A percentile compares a stretch with the other conserved stretches of the same genome.
phyloP scores from a whole-genome alignment of 257 asterid species.

The Solanum ossicruentum region DNA sequence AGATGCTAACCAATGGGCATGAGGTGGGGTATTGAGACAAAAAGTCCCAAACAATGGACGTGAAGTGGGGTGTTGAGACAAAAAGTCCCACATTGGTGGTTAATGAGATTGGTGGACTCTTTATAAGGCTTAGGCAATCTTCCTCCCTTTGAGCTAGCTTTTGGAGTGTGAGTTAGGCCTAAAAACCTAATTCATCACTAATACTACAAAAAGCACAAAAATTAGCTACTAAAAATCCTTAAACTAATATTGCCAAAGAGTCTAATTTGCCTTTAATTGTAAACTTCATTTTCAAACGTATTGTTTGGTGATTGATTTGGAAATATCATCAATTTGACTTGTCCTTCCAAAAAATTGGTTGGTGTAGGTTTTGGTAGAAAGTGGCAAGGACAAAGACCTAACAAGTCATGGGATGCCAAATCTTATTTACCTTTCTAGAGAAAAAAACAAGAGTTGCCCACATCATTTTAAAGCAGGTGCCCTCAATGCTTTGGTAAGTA shows the following conservation, averaged over 20 bases:
- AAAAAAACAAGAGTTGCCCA: slow-evolving; percentile 30
- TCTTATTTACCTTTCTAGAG: slow-evolving; percentile 54
- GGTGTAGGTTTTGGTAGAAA: slow-evolving; percentile 32
- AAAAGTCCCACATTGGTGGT: too few relatives aligned
- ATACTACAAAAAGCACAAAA: too few relatives aligned
- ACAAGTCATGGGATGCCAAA: slow-evolving; percentile 44
- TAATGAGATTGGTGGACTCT: too few relatives aligned
- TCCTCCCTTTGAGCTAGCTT: too few relatives aligned
- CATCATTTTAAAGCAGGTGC: slow-evolving; percentile 86
- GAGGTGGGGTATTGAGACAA: too few relatives aligned
- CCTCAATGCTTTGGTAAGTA: slow-evolving; percentile 53
- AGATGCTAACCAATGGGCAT: too few relatives aligned
- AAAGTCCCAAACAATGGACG: too few relatives aligned
- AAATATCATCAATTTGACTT: not conserved
- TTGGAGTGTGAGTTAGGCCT: too few relatives aligned
- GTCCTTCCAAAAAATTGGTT: not conserved
- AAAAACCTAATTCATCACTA: too few relatives aligned
- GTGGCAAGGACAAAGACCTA: slow-evolving; percentile 23
- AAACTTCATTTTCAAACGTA: not conserved
- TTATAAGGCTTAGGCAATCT: too few relatives aligned
- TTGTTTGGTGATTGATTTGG: not conserved
- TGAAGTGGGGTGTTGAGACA: too few relatives aligned
- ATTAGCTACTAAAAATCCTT: too few relatives aligned
- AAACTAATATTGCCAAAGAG: not conserved
- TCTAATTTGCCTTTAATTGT: not conserved